A percentile compares a stretch with the other conserved stretches of the same genome.
These are phyloP conservation scores for Neurospora sp. DNA, from an alignment of 495 filamentous ascomycete genomes.

Conservation along the genomic window DNA sequence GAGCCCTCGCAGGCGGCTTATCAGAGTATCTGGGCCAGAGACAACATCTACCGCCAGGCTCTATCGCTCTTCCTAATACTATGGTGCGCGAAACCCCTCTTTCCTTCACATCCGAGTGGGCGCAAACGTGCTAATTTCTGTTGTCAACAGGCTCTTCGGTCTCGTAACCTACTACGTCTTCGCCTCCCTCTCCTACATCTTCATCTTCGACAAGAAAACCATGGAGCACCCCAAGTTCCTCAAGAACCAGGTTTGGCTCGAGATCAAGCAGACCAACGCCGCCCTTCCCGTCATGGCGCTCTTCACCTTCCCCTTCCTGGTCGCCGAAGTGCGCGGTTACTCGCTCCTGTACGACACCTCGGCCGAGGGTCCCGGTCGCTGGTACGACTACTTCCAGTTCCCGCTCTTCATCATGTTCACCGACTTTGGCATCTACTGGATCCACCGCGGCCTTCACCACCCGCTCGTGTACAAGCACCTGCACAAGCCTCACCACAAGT, in stretches of 20 bases:
- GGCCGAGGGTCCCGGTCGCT: slow-evolving; percentile 58
- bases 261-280: slow-evolving; percentile 68
- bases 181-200: slow-evolving; percentile 74
- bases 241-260: slow-evolving; percentile 81
- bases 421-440: slow-evolving; percentile 90
- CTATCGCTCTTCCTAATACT: slow-evolving; percentile 73
- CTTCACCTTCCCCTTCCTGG: slow-evolving; percentile 73
- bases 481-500: slow-evolving; percentile 98
- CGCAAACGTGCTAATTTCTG: neutral
- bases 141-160: slow-evolving; percentile 65
- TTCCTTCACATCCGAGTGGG: neutral
- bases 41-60: slow-evolving; percentile 71
- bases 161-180: slow-evolving; percentile 74
- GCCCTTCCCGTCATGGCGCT: slow-evolving; percentile 77
- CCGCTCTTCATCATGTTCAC: slow-evolving; percentile 89
- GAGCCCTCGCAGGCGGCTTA: slow-evolving; percentile 71
- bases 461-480: slow-evolving; percentile 74
- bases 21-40: slow-evolving; percentile 66
- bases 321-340: slow-evolving; percentile 76
- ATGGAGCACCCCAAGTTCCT: slow-evolving; percentile 90
- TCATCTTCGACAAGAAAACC: slow-evolving; percentile 89
- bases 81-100: slow-evolving; percentile 50
- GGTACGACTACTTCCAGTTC: slow-evolving; percentile 80
- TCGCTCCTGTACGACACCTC: slow-evolving; percentile 76
- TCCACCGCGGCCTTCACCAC: slow-evolving; percentile 84